These are phyloP conservation scores for Ceratocystis papillata DNA, from an alignment of 2,329 filamentous ascomycete species.

Conservation along the genomic window DNA sequence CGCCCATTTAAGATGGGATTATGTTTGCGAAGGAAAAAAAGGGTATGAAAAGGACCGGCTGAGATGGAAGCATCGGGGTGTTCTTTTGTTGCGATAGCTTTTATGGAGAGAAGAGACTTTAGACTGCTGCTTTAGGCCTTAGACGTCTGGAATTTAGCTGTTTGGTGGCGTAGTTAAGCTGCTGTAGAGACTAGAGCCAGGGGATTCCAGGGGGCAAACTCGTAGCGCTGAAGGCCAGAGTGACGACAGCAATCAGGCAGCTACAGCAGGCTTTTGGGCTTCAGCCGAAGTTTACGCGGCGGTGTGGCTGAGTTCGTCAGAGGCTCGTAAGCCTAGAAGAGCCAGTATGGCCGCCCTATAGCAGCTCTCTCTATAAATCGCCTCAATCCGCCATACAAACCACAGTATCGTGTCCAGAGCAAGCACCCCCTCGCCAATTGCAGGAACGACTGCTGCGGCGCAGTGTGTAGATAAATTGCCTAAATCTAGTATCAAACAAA, in stretches of 20 bases:
- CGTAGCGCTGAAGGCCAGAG: too few species aligned
- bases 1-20: not conserved
- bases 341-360: not conserved
- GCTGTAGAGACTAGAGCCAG: too few species aligned
- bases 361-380: not conserved
- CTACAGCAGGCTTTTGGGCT: not conserved
- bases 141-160: too few species aligned
- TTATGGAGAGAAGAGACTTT: too few species aligned
- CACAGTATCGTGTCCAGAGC: not conserved
- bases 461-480: not conserved
- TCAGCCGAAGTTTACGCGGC: slow-evolving; percentile 1
- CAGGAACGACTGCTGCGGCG: slow-evolving; percentile 5
- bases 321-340: not conserved
- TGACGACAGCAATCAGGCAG: not conserved
- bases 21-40: not conserved
- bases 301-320: not conserved
- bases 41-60: not conserved
- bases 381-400: not conserved
- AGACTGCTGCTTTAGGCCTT: too few species aligned
- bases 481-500: not conserved
- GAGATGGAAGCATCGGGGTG: not conserved
- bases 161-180: too few species aligned
- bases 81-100: not conserved
- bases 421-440: not conserved
- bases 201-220: too few species aligned